These are phyloP conservation scores for Fragosphaeria purpurea DNA, from an alignment of 2,329 filamentous ascomycete genomes.

Conservation along the genomic window DNA sequence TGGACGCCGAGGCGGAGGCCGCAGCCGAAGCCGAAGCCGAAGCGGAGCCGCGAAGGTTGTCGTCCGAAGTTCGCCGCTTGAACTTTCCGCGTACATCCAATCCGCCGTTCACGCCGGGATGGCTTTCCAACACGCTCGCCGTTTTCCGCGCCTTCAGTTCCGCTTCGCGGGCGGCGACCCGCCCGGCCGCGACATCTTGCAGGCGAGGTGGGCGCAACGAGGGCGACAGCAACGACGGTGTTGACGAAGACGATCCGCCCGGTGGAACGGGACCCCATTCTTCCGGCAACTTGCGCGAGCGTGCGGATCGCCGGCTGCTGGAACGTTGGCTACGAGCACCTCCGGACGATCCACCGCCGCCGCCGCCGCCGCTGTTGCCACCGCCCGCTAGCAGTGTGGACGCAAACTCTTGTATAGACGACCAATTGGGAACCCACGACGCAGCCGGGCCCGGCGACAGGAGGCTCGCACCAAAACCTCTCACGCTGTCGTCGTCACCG, in stretches of 20 bases:
- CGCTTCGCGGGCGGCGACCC: conserved; percentile 39
- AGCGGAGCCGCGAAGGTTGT: conserved; percentile 28
- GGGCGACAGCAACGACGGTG: conserved; percentile 7
- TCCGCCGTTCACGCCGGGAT: conserved; percentile 49
- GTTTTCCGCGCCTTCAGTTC: conserved; percentile 46
- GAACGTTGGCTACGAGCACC: conserved; percentile 20
- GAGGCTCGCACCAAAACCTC: conserved; percentile 6
- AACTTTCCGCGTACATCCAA: conserved; percentile 44
- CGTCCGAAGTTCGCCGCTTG: conserved; percentile 62
- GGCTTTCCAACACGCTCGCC: conserved; percentile 50
- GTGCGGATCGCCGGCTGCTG: conserved; percentile 21
- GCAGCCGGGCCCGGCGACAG: conserved; percentile 31
- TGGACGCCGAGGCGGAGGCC: conserved; percentile 25
- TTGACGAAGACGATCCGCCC: conserved; percentile 12
- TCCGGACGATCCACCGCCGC: conserved; percentile 21
- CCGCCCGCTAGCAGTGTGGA: conserved; percentile 28
- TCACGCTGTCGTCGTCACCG: no score
- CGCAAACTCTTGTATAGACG: conserved; percentile 45
- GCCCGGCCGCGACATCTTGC: conserved; percentile 42
- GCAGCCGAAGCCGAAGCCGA: conserved; percentile 13
- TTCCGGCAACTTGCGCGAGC: conserved; percentile 17
- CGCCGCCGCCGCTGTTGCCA: conserved; percentile 16
- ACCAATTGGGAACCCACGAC: conserved; percentile 41
- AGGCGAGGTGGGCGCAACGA: conserved; percentile 21
- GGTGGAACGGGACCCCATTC: conserved; percentile 45